Evolutionary conservation across 768 basidiomycete species (phyloP).

Genomic region (Boletus reticulatus): DNA sequence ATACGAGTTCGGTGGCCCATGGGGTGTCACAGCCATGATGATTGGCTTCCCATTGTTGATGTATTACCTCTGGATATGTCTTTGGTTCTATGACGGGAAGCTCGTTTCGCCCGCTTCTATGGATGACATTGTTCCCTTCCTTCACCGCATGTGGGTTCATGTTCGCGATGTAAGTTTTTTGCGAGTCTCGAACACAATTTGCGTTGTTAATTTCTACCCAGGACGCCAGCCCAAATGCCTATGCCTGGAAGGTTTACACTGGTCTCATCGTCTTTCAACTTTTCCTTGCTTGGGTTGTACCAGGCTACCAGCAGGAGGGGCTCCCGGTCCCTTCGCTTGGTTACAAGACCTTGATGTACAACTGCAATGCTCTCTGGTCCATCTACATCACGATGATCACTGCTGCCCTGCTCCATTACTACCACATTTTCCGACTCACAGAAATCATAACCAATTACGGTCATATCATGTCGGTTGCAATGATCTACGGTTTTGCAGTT

Average conservation of each 20-base stretch:
- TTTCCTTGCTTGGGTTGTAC: conserved; percentile 84
- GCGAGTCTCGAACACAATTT: neutral
- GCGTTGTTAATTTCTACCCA: conserved; percentile 29
- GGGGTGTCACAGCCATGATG: conserved; percentile 92
- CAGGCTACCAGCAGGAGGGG: conserved; percentile 91
- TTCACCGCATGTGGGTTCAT: conserved; percentile 82
- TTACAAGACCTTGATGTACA: conserved; percentile 92
- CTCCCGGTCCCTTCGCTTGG: conserved; percentile 93
- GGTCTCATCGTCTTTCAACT: conserved; percentile 89
- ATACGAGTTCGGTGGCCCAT: conserved; percentile 95
- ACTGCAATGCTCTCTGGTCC: conserved; percentile 90
- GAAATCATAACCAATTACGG: conserved; percentile 97
- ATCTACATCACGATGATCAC: conserved; percentile 82
- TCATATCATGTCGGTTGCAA: conserved; percentile 91
- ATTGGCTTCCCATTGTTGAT: conserved; percentile 90
- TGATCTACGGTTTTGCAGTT: conserved; percentile 85
- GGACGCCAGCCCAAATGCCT: conserved; percentile 89
- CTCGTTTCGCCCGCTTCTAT: conserved; percentile 66
- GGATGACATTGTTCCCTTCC: conserved; percentile 74
- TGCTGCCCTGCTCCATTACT: conserved; percentile 72
- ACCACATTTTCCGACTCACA: conserved; percentile 83
- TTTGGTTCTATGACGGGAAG: conserved; percentile 92
- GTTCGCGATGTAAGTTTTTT: conserved; percentile 60
- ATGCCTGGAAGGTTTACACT: conserved; percentile 88
- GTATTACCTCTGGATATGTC: conserved; percentile 99